Base-by-base conservation (phyloP, 2,329 filamentous ascomycete genomes). In the Leptodontidium sp. region DNA sequence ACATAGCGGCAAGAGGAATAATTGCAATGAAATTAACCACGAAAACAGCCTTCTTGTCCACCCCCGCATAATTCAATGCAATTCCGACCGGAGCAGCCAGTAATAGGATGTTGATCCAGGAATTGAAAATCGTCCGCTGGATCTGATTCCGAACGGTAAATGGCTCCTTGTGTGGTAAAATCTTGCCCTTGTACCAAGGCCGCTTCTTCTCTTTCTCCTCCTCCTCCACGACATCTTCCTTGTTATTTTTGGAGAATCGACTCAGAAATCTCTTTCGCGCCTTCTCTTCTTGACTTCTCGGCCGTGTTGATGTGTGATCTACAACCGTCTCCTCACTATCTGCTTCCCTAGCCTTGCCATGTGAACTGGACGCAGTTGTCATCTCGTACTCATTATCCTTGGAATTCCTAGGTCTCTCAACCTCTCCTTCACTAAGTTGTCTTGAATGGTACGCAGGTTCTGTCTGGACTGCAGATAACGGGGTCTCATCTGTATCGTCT, bases 21-120 rank as follows among this genome's bases (percentile, higher is more conserved):
- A 98, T 97, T 70, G 94, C 95, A 72, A 98, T 87, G 76, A 98
- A 98, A 82, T 98, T 98, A 80, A 98, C 87, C 66, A 94, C 88
- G 76, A 98, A 98, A 58, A 96, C 84, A 40, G 85, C 86, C 68
- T 91, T 84, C 2, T 85, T 83, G 76, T 86, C 84, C 63, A 91
- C 81, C 12, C 78, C 75, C 4, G 88, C 81, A 76, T 91, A 93
- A 75, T 92, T 88, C 64, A 95, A 79, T 1, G 87, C 91, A 75
- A 97, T 93, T 68, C 94, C 94, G 43, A 89, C 87, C 0, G 94
- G 94, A 0, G 92, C 93, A 26, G 90, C 89, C 17, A 97, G 64
- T 26, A 97, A 83, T 32, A 98, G 82, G 29, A 97, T 77, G 77
- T 98, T 98, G 82, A 97, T 91, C 88, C 92, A 97, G 0, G 93